phyloP scores from a whole-genome alignment of 73 alveolate species.

The Stentor roeselii region DNA sequence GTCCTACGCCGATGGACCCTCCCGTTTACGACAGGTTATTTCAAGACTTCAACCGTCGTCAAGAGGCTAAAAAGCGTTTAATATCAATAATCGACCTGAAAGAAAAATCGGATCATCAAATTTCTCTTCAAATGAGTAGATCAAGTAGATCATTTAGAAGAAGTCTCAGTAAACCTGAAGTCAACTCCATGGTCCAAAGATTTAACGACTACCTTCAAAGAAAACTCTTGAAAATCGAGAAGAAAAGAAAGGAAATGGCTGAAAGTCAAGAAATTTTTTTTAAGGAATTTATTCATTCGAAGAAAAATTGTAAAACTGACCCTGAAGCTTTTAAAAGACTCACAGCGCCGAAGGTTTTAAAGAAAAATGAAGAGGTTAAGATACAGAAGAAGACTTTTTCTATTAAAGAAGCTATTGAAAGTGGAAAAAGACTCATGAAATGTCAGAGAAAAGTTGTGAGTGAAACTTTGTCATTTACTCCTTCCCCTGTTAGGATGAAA shows the following conservation, averaged over 20 bases:
- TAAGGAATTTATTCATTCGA: neutral
- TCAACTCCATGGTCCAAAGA: neutral
- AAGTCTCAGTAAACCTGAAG: neutral
- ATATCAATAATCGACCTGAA: neutral
- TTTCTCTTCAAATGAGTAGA: neutral
- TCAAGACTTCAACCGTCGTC: neutral
- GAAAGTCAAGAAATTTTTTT: neutral
- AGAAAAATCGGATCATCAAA: neutral
- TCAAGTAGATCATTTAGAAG: neutral
- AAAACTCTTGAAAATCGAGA: neutral
- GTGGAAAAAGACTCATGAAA: neutral
- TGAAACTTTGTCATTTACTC: too few species aligned
- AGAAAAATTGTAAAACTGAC: neutral
- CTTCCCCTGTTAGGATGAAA: neutral
- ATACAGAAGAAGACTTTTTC: neutral
- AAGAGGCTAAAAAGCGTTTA: neutral
- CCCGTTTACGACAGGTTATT: neutral
- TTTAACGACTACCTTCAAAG: neutral
- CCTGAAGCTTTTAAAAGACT: constrained; percentile 3
- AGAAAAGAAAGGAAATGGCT: neutral
- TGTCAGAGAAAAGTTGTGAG: neutral
- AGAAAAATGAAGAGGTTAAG: neutral
- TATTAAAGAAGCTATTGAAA: neutral
- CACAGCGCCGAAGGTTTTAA: neutral
- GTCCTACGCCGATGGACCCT: neutral